Base-by-base conservation (phyloP, 305 asterid species). In the Fraxinus ornus region DNA sequence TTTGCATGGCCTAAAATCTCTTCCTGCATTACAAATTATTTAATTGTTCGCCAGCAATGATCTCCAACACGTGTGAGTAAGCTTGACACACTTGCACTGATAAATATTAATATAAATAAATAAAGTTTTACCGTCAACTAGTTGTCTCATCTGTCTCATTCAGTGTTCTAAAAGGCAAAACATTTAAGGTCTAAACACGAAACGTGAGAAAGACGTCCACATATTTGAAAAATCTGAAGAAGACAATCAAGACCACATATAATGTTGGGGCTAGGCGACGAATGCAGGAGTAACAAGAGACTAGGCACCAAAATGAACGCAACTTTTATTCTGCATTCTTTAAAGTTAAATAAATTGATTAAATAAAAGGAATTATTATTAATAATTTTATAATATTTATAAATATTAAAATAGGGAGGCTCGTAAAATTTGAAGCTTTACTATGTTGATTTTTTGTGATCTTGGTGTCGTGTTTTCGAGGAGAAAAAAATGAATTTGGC, bases 1-100 rank as follows among this genome's bases (percentile, higher is more conserved):
- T 85, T 86, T 88, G 92, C 92, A 88, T 89, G 89, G 89, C 87
- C 68, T 82, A 44, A 57, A 78, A 3, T 71, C 37, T 49, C 68
- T 82, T 76, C 32, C 76, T 80, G 84, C 55, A 24, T 13, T 41
- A 41, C 13, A n/a, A 64, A 60, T 78, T 78, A n/a, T 78, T 84
- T 81, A n/a, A 57, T 81, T 81, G 19, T 12, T 24, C 21, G 17
- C 78, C 74, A 83, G 12, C 35, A 78, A 72, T 37, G 24, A 79
- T 47, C 83, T 39, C 68, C 22, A 13, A 66, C 41, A 70, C 39
- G 39, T 70, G 41, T 28, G 33, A 66, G 36, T 3, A 10, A 22
- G n/a, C 73, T 30, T 30, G 39, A 70, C 75, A 70, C 9, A 10
- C 39, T 70, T 3, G 39, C 39, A 28, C 19, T 68, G 12, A 68